These are phyloP conservation scores for Jacaranda copaia DNA, from an alignment of 257 asterid species.

Conservation along the genomic window DNA sequence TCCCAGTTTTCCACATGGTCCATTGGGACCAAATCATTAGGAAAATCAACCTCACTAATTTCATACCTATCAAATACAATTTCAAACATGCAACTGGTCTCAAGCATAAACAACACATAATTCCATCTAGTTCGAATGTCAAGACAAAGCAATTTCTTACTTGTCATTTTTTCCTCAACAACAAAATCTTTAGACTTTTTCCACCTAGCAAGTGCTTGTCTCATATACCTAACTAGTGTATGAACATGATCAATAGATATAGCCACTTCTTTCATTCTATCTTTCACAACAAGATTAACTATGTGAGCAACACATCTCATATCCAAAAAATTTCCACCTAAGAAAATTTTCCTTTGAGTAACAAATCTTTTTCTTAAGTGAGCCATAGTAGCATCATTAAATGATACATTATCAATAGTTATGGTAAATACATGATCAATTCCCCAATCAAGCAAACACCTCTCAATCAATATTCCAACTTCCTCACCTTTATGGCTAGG, in stretches of 20 bases:
- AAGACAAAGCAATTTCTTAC: not conserved
- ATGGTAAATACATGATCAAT: not conserved
- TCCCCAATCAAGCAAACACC: slow-evolving; percentile 16
- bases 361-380: too few relatives aligned
- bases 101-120: too few relatives aligned
- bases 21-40: too few relatives aligned
- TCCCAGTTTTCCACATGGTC: too few relatives aligned
- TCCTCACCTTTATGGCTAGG: slow-evolving; percentile 17
- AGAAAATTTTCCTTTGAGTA: too few relatives aligned
- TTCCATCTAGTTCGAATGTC: not conserved
- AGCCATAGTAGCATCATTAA: too few relatives aligned
- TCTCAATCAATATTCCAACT: not conserved
- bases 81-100: too few relatives aligned
- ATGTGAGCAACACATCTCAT: slow-evolving; percentile 30
- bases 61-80: too few relatives aligned
- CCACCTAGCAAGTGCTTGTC: not conserved
- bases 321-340: slow-evolving; percentile 8
- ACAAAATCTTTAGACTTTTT: not conserved
- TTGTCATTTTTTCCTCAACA: not conserved
- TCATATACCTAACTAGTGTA: not conserved
- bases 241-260: not conserved
- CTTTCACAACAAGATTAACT: slow-evolving; percentile 27
- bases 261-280: slow-evolving; percentile 1
- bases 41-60: too few relatives aligned
- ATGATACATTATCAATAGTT: too few relatives aligned